These are phyloP conservation scores for Chlorella sp. DNA, from an alignment of 139 green algal species.

Conservation along the genomic window DNA sequence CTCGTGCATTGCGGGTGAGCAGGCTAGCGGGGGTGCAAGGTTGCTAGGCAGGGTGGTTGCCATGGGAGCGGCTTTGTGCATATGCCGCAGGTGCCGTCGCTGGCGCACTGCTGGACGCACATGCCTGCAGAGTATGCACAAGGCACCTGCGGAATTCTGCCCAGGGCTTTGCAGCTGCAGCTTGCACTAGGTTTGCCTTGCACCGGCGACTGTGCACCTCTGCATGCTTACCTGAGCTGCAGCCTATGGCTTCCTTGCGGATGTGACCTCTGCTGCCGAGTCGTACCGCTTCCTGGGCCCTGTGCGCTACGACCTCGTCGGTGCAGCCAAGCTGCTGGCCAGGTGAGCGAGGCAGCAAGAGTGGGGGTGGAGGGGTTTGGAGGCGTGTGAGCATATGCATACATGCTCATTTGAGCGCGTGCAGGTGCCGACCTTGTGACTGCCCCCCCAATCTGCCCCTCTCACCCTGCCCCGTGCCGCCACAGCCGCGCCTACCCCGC, in stretches of 20 bases:
- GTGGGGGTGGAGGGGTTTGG: no score
- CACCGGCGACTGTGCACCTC: no score
- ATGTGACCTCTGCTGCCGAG: conserved; percentile 81
- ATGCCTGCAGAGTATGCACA: no score
- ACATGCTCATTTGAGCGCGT: no score
- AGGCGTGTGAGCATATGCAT: no score
- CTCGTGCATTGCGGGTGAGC: conserved; percentile 48
- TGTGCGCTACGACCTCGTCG: conserved; percentile 60
- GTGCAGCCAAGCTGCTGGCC: conserved; percentile 47
- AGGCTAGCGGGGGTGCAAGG: background rate
- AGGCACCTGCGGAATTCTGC: no score
- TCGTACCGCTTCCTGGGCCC: conserved; percentile 76
- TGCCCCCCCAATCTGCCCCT: no score
- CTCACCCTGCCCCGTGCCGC: background rate
- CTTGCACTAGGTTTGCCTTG: background rate
- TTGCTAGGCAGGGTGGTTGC: background rate
- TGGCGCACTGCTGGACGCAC: no score
- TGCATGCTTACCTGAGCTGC: background rate
- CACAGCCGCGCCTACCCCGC: conserved; percentile 22
- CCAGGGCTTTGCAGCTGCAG: no score
- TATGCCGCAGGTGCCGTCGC: no score
- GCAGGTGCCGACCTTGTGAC: no score
- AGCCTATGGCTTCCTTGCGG: conserved; percentile 83
- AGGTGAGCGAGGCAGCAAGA: background rate
- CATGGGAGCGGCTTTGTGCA: no score